Evolutionary conservation across 2,329 filamentous ascomycete species (phyloP).

Genomic region (Neocucurbitaria cava): DNA sequence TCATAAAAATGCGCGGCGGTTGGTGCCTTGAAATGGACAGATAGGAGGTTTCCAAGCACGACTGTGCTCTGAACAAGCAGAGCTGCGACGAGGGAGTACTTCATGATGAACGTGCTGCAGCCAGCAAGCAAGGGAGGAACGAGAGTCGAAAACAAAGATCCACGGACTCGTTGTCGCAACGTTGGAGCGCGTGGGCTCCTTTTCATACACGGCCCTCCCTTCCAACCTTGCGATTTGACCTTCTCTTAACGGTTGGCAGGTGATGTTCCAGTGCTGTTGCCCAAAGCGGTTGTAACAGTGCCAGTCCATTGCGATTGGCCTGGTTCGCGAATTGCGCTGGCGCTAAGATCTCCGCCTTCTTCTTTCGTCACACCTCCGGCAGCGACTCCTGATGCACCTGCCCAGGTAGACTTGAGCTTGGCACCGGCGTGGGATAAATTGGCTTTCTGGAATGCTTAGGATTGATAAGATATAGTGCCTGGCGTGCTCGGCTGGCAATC

Average conservation of each 20-base stretch:
- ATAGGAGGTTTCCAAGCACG: constrained; percentile 37
- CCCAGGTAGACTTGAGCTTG: constrained; percentile 14
- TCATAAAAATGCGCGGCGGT: constrained; percentile 38
- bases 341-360: constrained; percentile 25
- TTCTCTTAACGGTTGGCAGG: constrained; percentile 17
- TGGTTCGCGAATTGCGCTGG: constrained; percentile 13
- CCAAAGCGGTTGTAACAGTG: constrained; percentile 1
- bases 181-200: background rate
- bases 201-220: constrained; percentile 10
- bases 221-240: constrained; percentile 6
- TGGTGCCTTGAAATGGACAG: constrained; percentile 42
- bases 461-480: constrained; percentile 21
- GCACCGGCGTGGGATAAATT: background rate
- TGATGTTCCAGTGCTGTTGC: background rate
- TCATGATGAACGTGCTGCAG: constrained; percentile 27
- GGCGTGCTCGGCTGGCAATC: background rate
- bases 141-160: constrained; percentile 5
- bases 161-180: background rate
- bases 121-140: background rate
- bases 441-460: constrained; percentile 3
- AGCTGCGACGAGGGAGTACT: constrained; percentile 40
- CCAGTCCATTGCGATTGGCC: constrained; percentile 12
- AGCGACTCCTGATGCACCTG: constrained; percentile 15
- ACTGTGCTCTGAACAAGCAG: constrained; percentile 36
- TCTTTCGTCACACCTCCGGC: constrained; percentile 18